Base-by-base conservation (phyloP, 169 alveolate genomes). In the Eimeria acervulina region DNA sequence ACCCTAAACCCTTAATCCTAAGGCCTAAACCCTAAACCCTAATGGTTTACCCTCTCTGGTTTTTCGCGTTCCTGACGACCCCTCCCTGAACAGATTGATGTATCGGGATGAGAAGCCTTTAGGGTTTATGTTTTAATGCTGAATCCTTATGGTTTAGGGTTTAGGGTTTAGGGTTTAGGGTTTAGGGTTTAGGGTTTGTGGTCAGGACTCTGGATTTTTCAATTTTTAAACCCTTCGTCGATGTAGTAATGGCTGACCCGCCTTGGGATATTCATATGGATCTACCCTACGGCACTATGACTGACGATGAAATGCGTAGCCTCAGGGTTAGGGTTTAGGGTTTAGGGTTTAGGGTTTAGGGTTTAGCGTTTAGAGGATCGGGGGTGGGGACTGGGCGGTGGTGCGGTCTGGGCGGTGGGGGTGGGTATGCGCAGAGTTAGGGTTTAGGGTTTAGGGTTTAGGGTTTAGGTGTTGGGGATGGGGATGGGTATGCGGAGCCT, bases 261-360 rank as follows among this genome's bases (percentile, higher is more conserved):
- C 99, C 99, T 17, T 99, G 99, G 99, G 99, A 98, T 95, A 99
- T 99, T 66, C 99, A 99, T 97, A 99, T 99, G 99, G 99, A 98
- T 97, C 97, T 99, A 87, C 99, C 99, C 3, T 98, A 98, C 94
- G 99, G 99, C 47, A 99, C 99, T 7, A 96, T 99, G 97, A 98
- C 98, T 81, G 99, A 99, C 95, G 98, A 98, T 38, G 99, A 98
- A 96, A 98, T 99, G 99, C 97, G 97, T 87, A 97, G 96, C 93
- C 97, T 98, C 91, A 96, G 98, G 88, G 98, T 99, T 31, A 98
- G 92, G 68, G 76, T 51, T 44, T 87, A 23, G 61, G 78, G 78
- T 26, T 36, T 33, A 31, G 78, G 61, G 44, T 55, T 15, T n/a
- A 38, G 44, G 83, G 59, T n/a, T 52, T 55, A 38, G 83, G 59